Evolutionary conservation across 2,329 filamentous ascomycete genomes (phyloP), one percentile per base, ranked within the genome.

Genomic region (Exophiala aquamarina): DNA sequence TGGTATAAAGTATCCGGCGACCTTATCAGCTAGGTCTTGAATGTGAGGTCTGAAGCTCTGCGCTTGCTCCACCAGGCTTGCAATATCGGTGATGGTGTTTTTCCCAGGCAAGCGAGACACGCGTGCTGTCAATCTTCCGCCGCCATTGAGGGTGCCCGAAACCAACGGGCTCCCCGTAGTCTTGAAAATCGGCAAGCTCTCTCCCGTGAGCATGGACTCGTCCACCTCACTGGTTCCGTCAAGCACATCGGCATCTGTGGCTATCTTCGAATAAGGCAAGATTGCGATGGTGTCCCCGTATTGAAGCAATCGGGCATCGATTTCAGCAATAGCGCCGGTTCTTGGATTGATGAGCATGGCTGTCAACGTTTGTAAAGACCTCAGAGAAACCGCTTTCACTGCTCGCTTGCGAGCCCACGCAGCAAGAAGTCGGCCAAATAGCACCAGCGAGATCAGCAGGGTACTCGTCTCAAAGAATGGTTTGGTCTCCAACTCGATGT

Each of bases 181-280:
- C 61, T 91, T 91, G 4, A 73, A 71, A 0, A 88, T 75, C 0
- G 79, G 81, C 0, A 66, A 65, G 0, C 79, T 74, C 61, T 92
- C 88, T 0, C 87, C 87, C 0, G 87, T 92, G 7, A 92, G 66
- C 81, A 89, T 87, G 0, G 86, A 87, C 62, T 92, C 87, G 58
- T 92, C 78, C 0, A 89, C 74, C 49, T 88, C 86, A 1, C 80
- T 83, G 0, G 68, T 70, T 0, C 87, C 87, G 1, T 68, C 66
- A 0, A 83, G 50, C 0, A 92, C 77, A 0, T 72, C 75, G 0
- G 87, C 88, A 56, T 92, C 88, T 0, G 87, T 91, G 0, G 81
- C 78, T 3, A 90, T 70, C 1, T 63, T 64, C 0, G 71, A 70
- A 48, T 89, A 78, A 0, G 86, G 82, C 0, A 70, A 56, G 3